Percentiles rank a stretch among this genome's conserved stretches.
These are phyloP conservation scores for Alternaria arborescens DNA, from an alignment of 2,329 filamentous ascomycete genomes.

Conservation along the genomic window DNA sequence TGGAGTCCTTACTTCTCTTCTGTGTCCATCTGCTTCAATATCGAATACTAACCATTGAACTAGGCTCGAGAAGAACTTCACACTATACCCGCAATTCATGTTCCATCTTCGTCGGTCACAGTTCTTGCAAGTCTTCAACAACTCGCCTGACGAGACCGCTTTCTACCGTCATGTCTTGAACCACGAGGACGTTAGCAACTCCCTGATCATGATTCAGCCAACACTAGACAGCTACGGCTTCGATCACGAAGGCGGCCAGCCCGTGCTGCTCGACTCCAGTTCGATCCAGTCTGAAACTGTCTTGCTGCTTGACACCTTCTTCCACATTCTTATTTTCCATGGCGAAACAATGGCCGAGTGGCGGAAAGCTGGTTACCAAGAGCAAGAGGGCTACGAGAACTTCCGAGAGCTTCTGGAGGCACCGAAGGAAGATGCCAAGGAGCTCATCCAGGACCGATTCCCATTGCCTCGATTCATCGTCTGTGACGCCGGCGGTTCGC, in stretches of 20 bases:
- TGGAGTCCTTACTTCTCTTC: not conserved
- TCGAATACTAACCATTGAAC: not conserved
- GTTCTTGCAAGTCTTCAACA: conserved; percentile 99
- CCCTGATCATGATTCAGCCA: conserved; percentile 97
- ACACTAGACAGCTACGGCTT: conserved; percentile 97
- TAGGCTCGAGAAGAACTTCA: conserved; percentile 93
- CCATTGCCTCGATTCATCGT: conserved; percentile 98
- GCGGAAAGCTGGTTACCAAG: conserved; percentile 97
- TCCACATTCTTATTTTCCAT: conserved; percentile 99
- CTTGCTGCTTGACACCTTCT: conserved; percentile 95
- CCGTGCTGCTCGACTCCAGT: conserved; percentile 94
- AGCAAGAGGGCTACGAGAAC: conserved; percentile 98
- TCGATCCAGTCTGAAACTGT: conserved; percentile 96
- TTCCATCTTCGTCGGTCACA: conserved; percentile 97
- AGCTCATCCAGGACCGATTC: conserved; percentile 96
- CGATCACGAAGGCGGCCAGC: conserved; percentile 89
- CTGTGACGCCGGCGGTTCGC: conserved; percentile 96
- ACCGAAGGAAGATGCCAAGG: conserved; percentile 97
- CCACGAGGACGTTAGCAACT: conserved; percentile 96
- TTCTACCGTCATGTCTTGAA: conserved; percentile 98
- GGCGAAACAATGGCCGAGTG: conserved; percentile 98
- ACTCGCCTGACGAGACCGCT: conserved; percentile 98
- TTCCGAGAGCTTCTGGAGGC: conserved; percentile 87
- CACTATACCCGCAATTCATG: conserved; percentile 99
- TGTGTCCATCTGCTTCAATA: not conserved